Evolutionary conservation across 768 basidiomycete genomes (phyloP).

Genomic region (Lactarius hatsudake): DNA sequence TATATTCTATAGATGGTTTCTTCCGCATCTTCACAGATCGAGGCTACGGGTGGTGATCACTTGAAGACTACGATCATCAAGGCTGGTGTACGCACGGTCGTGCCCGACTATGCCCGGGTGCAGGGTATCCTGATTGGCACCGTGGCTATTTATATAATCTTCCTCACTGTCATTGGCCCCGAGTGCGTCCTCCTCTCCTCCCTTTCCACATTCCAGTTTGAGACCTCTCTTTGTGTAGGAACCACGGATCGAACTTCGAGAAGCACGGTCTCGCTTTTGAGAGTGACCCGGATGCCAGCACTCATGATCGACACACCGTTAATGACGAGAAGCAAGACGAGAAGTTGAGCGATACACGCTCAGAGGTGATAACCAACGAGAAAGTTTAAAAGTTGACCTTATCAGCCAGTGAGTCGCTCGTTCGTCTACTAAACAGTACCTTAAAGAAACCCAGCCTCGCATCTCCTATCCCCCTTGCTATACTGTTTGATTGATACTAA

Average conservation of each 20-base stretch:
- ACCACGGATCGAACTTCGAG: slow-evolving; percentile 65
- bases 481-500: background rate
- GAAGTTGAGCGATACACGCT: background rate
- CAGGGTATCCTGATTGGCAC: slow-evolving; percentile 88
- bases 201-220: background rate
- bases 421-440: background rate
- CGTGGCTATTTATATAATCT: slow-evolving; percentile 74
- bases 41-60: slow-evolving; percentile 45
- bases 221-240: slow-evolving; percentile 26
- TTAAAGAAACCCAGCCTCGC: background rate
- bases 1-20: slow-evolving; percentile 39
- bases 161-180: slow-evolving; percentile 77
- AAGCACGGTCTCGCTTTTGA: slow-evolving; percentile 76
- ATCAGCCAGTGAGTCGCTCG: background rate
- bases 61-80: slow-evolving; percentile 36
- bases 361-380: background rate
- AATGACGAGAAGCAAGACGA: background rate
- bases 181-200: slow-evolving; percentile 47
- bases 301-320: background rate
- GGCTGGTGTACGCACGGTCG: slow-evolving; percentile 31
- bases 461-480: background rate
- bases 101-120: slow-evolving; percentile 57
- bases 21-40: slow-evolving; percentile 48
- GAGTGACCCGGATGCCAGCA: slow-evolving; percentile 31
- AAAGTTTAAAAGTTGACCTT: background rate